A percentile compares a stretch with the other conserved stretches of the same genome.
Conservation (phyloP, 2,329 filamentous ascomycete genomes). For the Triangularia verruculosa region DNA sequence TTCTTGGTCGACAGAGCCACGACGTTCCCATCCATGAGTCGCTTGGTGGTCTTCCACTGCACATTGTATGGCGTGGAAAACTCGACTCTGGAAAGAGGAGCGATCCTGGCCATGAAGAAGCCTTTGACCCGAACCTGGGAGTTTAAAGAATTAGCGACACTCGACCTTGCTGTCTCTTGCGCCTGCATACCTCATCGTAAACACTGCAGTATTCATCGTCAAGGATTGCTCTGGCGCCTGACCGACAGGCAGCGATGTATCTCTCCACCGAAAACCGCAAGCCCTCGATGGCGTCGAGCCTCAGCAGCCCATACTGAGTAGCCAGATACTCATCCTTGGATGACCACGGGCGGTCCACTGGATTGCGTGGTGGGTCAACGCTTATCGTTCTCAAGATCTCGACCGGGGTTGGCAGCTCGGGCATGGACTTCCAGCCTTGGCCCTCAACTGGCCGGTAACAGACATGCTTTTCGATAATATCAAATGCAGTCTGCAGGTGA, state of each 20-base stretch:
- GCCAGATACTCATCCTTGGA: conserved; percentile 65
- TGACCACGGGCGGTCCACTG: conserved; percentile 53
- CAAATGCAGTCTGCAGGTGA: conserved; percentile 4
- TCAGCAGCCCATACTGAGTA: conserved; percentile 70
- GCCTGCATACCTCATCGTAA: conserved; percentile 62
- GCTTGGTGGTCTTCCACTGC: conserved; percentile 56
- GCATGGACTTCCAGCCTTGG: conserved; percentile 30
- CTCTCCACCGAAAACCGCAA: conserved; percentile 64
- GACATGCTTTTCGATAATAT: conserved; percentile 20
- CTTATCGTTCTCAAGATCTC: conserved; percentile 47
- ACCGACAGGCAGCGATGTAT: conserved; percentile 41
- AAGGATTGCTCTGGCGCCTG: conserved; percentile 36
- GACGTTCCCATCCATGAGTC: conserved; percentile 51
- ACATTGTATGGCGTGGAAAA: conserved; percentile 71
- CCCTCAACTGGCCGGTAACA: conserved; percentile 15
- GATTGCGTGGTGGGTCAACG: conserved; percentile 48
- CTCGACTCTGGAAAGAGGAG: conserved; percentile 63
- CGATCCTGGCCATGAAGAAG: conserved; percentile 59
- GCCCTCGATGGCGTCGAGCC: conserved; percentile 69
- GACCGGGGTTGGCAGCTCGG: conserved; percentile 52
- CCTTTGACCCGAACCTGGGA: conserved; percentile 63
- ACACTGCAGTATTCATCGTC: conserved; percentile 60
- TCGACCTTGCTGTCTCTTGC: neutral
- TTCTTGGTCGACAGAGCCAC: conserved; percentile 49
- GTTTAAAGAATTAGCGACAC: neutral